phyloP scores from a whole-genome alignment of 306 rosid species.

The Inga leiocalycina region DNA sequence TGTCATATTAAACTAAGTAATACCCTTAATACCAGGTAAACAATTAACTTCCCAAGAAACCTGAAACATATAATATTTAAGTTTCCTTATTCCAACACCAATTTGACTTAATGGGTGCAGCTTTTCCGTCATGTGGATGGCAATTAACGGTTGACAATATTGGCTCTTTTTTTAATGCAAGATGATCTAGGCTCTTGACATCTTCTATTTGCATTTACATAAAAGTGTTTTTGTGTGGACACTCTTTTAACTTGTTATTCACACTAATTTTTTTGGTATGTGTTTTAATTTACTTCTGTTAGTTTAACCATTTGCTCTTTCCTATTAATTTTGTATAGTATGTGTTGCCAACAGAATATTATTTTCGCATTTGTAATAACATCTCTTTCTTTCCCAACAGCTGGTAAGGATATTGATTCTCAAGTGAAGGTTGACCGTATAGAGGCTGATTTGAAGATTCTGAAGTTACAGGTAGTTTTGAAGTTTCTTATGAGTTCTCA shows the following conservation, averaged over 20 bases:
- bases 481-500: constrained; percentile 10
- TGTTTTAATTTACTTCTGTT: not conserved
- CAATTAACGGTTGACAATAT: not conserved
- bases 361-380: constrained; percentile 25
- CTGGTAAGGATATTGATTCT: constrained; percentile 62
- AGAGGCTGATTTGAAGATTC: constrained; percentile 92
- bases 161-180: not conserved
- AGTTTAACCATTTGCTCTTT: not conserved
- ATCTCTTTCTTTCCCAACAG: constrained; percentile 34
- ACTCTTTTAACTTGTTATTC: constrained; percentile 8
- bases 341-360: not conserved
- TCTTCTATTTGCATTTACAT: constrained; percentile 25
- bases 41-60: not conserved
- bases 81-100: not conserved
- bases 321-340: not conserved
- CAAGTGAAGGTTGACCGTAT: constrained; percentile 75
- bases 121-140: constrained; percentile 19
- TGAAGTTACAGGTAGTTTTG: constrained; percentile 75
- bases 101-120: constrained; percentile 5
- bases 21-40: not conserved
- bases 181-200: not conserved
- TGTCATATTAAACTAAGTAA: not conserved
- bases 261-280: not conserved
- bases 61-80: not conserved
- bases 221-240: constrained; percentile 18